Evolutionary conservation across 352 stramenopile genomes (phyloP).

Genomic region (Phytophthora fragariae): DNA sequence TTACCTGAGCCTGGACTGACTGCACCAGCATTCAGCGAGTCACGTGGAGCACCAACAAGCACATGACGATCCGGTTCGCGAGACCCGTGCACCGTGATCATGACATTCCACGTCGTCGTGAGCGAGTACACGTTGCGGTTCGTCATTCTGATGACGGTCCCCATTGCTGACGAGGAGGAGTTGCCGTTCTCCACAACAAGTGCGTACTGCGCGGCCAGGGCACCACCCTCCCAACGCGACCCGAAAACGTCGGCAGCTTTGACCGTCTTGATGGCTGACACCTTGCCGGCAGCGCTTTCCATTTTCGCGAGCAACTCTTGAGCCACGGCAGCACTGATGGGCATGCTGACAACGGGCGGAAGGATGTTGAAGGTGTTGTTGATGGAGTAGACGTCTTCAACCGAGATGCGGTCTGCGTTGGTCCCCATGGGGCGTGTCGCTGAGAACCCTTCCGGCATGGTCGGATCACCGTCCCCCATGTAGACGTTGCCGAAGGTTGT

Average conservation of each 20-base stretch:
- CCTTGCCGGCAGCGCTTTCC: slow-evolving; percentile 20
- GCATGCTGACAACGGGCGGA: slow-evolving; percentile 75
- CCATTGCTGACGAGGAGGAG: slow-evolving; percentile 29
- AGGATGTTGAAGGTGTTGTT: slow-evolving; percentile 89
- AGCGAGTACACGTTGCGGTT: slow-evolving; percentile 77
- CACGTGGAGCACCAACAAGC: slow-evolving; percentile 71
- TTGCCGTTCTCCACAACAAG: slow-evolving; percentile 34
- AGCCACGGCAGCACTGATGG: slow-evolving; percentile 70
- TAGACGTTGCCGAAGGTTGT: slow-evolving; percentile 80
- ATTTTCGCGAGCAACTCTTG: slow-evolving; percentile 49
- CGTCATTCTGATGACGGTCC: slow-evolving; percentile 49
- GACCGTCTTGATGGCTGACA: slow-evolving; percentile 27
- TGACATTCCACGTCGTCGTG: slow-evolving; percentile 83
- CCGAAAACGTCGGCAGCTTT: slow-evolving; percentile 57
- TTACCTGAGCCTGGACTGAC: slow-evolving; percentile 77
- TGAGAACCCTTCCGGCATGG: slow-evolving; percentile 77
- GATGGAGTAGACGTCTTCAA: slow-evolving; percentile 79
- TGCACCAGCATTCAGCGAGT: slow-evolving; percentile 74
- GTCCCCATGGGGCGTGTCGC: slow-evolving; percentile 31
- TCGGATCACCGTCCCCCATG: slow-evolving; percentile 88
- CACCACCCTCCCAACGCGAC: slow-evolving; percentile 40
- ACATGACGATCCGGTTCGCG: slow-evolving; percentile 83
- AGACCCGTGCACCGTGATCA: slow-evolving; percentile 75
- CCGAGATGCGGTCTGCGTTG: slow-evolving; percentile 68
- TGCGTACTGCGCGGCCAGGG: slow-evolving; percentile 41